These are phyloP conservation scores for Podospora pseudocomata DNA, from an alignment of 495 filamentous ascomycete genomes.

Conservation along the genomic window DNA sequence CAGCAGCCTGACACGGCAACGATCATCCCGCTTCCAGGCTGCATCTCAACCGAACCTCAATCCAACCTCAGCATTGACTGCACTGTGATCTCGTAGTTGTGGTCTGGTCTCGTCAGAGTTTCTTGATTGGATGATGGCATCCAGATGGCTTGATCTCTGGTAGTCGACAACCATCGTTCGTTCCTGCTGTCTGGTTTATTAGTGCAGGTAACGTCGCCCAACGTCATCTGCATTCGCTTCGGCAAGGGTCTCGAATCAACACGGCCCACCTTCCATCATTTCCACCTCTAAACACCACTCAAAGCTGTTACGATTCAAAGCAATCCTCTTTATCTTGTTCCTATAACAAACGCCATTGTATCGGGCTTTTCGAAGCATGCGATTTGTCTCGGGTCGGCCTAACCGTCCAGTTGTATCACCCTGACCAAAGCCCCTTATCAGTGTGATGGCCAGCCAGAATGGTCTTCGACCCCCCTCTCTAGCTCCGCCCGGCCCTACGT, in stretches of 20 bases:
- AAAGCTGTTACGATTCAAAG: background rate
- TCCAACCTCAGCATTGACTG: background rate
- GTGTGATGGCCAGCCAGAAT: constrained; percentile 27
- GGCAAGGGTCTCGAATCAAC: constrained; percentile 4
- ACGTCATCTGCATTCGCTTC: constrained; percentile 5
- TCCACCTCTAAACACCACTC: background rate
- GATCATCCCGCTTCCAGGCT: constrained; percentile 4
- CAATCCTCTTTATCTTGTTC: background rate
- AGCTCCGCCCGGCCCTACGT: constrained; percentile 18
- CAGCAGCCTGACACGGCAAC: background rate
- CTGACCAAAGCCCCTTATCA: background rate
- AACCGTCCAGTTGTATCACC: constrained; percentile 1
- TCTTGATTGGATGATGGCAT: background rate
- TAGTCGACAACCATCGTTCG: background rate
- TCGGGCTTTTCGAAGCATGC: constrained; percentile 15
- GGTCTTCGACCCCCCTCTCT: constrained; percentile 19
- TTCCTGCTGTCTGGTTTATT: background rate
- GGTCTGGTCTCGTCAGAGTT: background rate
- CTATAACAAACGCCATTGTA: background rate
- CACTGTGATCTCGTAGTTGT: background rate
- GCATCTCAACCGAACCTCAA: background rate
- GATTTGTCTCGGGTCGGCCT: constrained; percentile 1
- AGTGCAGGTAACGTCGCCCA: background rate
- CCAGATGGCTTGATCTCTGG: background rate
- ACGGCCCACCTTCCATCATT: background rate